A percentile compares a stretch with the other conserved stretches of the same genome.
These are phyloP conservation scores for Colletotrichum musae DNA, from an alignment of 2,329 filamentous ascomycete species.

Conservation along the genomic window DNA sequence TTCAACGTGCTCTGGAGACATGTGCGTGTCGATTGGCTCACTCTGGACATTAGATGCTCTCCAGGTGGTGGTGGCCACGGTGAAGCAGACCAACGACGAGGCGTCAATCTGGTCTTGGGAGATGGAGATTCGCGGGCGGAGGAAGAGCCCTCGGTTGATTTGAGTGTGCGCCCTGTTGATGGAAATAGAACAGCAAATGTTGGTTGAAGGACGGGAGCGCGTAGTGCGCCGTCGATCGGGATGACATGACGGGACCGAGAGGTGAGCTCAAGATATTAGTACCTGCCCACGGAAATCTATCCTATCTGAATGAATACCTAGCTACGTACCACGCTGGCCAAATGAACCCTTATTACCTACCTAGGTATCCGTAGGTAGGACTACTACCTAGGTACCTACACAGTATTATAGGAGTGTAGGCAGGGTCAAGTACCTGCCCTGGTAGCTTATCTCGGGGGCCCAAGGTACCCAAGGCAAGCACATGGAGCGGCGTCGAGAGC, in stretches of 20 bases:
- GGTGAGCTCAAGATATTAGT: not conserved
- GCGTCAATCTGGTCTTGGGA: not conserved
- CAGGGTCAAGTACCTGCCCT: no score
- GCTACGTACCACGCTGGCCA: not conserved
- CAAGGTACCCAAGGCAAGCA: not conserved
- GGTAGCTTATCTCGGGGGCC: not conserved
- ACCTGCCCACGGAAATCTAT: no score
- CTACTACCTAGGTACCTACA: not conserved
- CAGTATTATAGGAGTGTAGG: no score
- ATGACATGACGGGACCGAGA: not conserved
- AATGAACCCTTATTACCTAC: not conserved
- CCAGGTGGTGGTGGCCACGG: conserved; percentile 12
- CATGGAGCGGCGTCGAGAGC: no score
- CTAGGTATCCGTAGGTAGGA: not conserved
- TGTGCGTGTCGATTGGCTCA: conserved; percentile 12
- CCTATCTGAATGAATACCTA: not conserved
- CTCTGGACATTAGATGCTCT: conserved; percentile 6
- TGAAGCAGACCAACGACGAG: conserved; percentile 5
- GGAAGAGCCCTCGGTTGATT: not conserved
- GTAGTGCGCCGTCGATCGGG: not conserved
- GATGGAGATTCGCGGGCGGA: not conserved
- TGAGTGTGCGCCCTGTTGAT: conserved; percentile 12
- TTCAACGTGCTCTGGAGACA: conserved; percentile 15
- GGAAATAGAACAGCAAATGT: not conserved
- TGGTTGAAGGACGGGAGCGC: not conserved